phyloP scores from a whole-genome alignment of 2,329 filamentous ascomycete species.

The Sphaceloma murrayae region DNA sequence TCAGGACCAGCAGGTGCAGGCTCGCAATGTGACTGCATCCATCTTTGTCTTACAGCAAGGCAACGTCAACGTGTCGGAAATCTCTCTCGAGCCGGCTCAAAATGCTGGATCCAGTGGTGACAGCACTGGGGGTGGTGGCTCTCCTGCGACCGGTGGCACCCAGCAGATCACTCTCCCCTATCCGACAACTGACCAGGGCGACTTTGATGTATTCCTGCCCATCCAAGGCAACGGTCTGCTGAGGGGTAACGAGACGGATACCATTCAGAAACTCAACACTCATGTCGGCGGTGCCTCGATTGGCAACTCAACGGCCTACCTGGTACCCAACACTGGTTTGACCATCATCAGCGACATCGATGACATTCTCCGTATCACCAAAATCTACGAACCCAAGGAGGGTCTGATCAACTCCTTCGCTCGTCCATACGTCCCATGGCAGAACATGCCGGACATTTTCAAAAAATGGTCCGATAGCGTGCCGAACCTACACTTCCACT shows the following conservation, averaged over 20 bases:
- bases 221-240: conserved; percentile 52
- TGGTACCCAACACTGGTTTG: conserved; percentile 60
- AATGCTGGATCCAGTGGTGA: conserved; percentile 45
- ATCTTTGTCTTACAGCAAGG: conserved; percentile 69
- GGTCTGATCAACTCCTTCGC: conserved; percentile 71
- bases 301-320: conserved; percentile 67
- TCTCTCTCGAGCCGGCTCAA: conserved; percentile 52
- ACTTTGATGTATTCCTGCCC: conserved; percentile 62
- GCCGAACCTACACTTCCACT: conserved; percentile 66
- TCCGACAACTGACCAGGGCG: conserved; percentile 56
- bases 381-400: conserved; percentile 67
- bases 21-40: conserved; percentile 60
- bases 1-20: conserved; percentile 52
- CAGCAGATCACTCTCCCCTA: conserved; percentile 57
- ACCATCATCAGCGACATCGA: conserved; percentile 71
- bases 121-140: conserved; percentile 40
- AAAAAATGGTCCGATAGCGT: conserved; percentile 62
- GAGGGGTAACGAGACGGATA: conserved; percentile 54
- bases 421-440: conserved; percentile 58
- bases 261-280: conserved; percentile 59
- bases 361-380: conserved; percentile 70
- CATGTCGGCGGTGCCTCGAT: conserved; percentile 53
- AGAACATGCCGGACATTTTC: conserved; percentile 73
- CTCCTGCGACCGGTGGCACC: conserved; percentile 47
- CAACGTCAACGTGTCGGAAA: conserved; percentile 49